These are phyloP conservation scores for Panaeolus papilionaceus DNA, from an alignment of 768 basidiomycete species.

Conservation along the genomic window DNA sequence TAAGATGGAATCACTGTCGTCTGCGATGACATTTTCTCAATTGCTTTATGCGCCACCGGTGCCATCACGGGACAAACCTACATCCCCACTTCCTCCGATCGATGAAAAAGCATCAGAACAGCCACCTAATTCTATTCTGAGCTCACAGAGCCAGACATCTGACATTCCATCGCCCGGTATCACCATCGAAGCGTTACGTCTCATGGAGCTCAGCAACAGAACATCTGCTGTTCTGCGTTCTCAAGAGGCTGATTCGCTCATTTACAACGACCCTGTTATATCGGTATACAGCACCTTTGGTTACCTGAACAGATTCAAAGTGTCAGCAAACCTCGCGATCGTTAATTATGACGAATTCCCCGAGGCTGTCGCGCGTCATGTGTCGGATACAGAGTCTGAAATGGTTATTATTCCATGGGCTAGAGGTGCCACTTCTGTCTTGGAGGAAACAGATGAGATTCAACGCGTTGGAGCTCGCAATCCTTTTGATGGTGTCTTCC, in stretches of 20 bases:
- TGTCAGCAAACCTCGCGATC: slow-evolving; percentile 76
- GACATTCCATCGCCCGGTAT: slow-evolving; percentile 31
- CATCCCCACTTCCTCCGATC: slow-evolving; percentile 23
- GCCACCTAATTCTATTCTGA: slow-evolving; percentile 2
- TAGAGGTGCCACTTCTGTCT: slow-evolving; percentile 41
- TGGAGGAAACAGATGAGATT: slow-evolving; percentile 33
- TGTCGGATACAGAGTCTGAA: slow-evolving; percentile 60
- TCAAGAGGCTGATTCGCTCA: slow-evolving; percentile 72
- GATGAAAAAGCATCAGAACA: slow-evolving; percentile 39
- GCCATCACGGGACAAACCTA: not conserved
- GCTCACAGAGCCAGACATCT: not conserved
- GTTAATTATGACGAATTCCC: slow-evolving; percentile 80
- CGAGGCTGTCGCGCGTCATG: slow-evolving; percentile 66
- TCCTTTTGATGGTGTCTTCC: slow-evolving; percentile 85
- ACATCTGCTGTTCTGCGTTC: slow-evolving; percentile 88
- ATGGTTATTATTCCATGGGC: slow-evolving; percentile 90
- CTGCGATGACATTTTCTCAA: slow-evolving; percentile 82
- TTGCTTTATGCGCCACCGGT: slow-evolving; percentile 50
- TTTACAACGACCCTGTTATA: slow-evolving; percentile 74
- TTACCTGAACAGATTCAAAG: slow-evolving; percentile 66
- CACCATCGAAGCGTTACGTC: slow-evolving; percentile 78
- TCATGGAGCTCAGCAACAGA: slow-evolving; percentile 89
- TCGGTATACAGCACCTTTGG: slow-evolving; percentile 82
- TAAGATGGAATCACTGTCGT: slow-evolving; percentile 80
- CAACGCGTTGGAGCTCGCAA: slow-evolving; percentile 43